Conservation (phyloP, 345 rosid genomes). For the Hibiscus mutabilis region DNA sequence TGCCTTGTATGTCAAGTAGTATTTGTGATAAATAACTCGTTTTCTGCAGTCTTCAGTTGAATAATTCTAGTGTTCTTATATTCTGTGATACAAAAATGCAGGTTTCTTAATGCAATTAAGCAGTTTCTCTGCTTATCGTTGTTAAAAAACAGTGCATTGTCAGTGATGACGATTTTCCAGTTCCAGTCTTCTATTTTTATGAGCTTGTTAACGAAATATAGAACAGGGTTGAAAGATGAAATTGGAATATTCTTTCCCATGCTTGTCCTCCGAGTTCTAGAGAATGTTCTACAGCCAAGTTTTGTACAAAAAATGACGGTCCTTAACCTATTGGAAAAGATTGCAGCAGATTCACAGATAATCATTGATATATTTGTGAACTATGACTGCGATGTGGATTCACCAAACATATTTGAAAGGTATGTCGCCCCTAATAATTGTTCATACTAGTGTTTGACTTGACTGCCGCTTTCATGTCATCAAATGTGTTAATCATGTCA, state of each 20-base stretch:
- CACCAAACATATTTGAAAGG: constrained; percentile 97
- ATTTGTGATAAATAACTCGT: not conserved
- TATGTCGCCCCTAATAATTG: constrained; percentile 22
- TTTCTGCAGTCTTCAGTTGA: not conserved
- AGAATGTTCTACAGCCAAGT: constrained; percentile 96
- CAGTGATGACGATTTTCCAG: constrained; percentile 94
- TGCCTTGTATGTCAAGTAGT: not conserved
- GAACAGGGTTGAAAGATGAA: constrained; percentile 81
- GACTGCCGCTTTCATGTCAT: not conserved
- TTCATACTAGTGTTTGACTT: not conserved
- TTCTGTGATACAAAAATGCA: constrained; percentile 28
- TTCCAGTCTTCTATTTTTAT: constrained; percentile 86
- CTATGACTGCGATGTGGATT: constrained; percentile 91
- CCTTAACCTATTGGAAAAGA: constrained; percentile 73
- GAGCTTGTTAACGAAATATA: constrained; percentile 62
- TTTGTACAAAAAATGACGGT: constrained; percentile 96
- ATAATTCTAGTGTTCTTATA: constrained; percentile 1
- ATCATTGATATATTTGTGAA: constrained; percentile 87
- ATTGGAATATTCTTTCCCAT: constrained; percentile 95
- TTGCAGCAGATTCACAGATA: constrained; percentile 69
- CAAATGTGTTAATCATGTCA: not conserved
- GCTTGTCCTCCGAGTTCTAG: constrained; percentile 93
- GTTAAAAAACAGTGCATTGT: constrained; percentile 90
- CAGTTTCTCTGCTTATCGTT: constrained; percentile 88
- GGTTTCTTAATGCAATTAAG: constrained; percentile 81